Evolutionary conservation across 169 alveolate species (phyloP).

Genomic region (Plasmodium vinckei): DNA sequence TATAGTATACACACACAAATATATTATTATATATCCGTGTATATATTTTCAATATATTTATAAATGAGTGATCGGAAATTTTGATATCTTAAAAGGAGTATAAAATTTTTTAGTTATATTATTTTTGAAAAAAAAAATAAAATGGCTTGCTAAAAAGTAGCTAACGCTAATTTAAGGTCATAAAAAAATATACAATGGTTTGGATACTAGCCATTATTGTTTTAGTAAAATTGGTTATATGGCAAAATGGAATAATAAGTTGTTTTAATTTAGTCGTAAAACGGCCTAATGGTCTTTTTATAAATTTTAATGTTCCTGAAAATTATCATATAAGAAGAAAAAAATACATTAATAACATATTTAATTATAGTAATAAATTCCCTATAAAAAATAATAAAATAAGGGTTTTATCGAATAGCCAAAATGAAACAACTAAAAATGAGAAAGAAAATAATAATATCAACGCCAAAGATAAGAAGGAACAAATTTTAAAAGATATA

Average conservation of each 20-base stretch:
- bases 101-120: neutral
- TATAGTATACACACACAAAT: too few species aligned
- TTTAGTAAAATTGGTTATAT: constrained; percentile 21
- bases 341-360: neutral
- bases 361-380: neutral
- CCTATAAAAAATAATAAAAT: neutral
- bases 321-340: constrained; percentile 9
- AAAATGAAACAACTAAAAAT: constrained; percentile 1
- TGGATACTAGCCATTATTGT: constrained; percentile 19
- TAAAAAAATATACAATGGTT: constrained; percentile 11
- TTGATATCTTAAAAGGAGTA: too few species aligned
- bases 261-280: constrained; percentile 32
- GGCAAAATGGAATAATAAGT: constrained; percentile 14
- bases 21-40: too few species aligned
- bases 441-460: neutral
- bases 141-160: neutral
- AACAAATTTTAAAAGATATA: constrained; percentile 47
- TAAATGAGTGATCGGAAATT: too few species aligned
- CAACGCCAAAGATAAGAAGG: constrained; percentile 5
- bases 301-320: constrained; percentile 8
- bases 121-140: constrained; percentile 25
- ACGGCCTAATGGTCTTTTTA: neutral
- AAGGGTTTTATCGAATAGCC: neutral
- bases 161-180: neutral
- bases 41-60: too few species aligned